Evolutionary conservation across 257 asterid genomes (phyloP).

Genomic region (Solanum tarijense): DNA sequence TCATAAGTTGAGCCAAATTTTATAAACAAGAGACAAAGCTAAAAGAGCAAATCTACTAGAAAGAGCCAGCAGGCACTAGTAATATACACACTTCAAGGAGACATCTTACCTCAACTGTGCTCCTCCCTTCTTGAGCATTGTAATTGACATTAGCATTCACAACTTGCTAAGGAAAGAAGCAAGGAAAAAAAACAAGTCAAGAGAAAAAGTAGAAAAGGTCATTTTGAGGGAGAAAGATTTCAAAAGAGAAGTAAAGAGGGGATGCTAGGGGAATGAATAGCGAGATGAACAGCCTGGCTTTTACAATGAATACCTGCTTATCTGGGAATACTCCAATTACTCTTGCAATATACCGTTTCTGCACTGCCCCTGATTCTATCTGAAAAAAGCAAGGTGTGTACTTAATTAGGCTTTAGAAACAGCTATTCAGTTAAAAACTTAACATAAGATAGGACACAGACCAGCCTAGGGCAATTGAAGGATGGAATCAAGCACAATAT

Average conservation of each 20-base stretch:
- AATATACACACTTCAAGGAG: too few relatives aligned
- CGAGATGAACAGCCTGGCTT: background rate
- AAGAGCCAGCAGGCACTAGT: too few relatives aligned
- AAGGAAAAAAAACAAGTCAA: background rate
- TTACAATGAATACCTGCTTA: constrained; percentile 44
- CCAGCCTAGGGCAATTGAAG: background rate
- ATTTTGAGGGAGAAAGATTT: background rate
- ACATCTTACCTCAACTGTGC: too few relatives aligned
- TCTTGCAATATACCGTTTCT: constrained; percentile 81
- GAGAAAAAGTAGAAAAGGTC: background rate
- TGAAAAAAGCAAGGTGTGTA: constrained; percentile 13
- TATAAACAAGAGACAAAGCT: too few relatives aligned
- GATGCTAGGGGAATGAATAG: background rate
- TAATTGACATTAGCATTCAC: constrained; percentile 59
- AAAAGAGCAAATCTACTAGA: too few relatives aligned
- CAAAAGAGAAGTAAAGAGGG: background rate
- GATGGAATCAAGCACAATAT: background rate
- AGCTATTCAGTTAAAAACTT: background rate
- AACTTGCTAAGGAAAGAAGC: constrained; percentile 48
- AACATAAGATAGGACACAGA: background rate
- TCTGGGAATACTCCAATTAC: constrained; percentile 85
- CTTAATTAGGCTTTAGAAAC: background rate
- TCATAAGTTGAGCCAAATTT: too few relatives aligned
- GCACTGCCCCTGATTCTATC: constrained; percentile 84
- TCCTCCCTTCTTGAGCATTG: constrained; percentile 71